Evolutionary conservation across 2,329 filamentous ascomycete species (phyloP).

Genomic region (Hymenotorrendiella dingleyae): DNA sequence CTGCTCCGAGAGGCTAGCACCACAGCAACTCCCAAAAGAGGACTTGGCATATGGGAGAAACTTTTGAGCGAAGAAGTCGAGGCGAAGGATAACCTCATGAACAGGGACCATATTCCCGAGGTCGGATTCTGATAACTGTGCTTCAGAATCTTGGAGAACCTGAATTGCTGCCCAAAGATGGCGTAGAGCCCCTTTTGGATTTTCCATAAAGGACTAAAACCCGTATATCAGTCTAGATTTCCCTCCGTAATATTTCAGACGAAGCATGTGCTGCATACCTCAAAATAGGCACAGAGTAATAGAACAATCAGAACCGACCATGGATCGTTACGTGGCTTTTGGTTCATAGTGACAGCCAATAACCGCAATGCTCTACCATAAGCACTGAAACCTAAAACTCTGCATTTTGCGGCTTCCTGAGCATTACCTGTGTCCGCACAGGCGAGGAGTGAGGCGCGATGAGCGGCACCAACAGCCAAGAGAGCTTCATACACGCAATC

Average conservation of each 20-base stretch:
- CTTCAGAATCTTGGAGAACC: conserved; percentile 11
- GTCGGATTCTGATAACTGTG: conserved; percentile 7
- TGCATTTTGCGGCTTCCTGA: conserved; percentile 11
- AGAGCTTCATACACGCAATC: conserved; percentile 21
- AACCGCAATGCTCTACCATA: conserved; percentile 15
- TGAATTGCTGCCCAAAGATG: conserved; percentile 19
- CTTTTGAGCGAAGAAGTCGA: conserved; percentile 19
- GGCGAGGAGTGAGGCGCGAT: conserved; percentile 15
- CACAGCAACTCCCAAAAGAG: conserved; percentile 10
- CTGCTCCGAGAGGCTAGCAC: conserved; percentile 6
- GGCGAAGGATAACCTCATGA: conserved; percentile 14
- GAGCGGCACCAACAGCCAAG: conserved; percentile 17
- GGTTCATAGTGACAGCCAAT: conserved; percentile 8
- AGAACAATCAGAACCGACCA: conserved; percentile 13
- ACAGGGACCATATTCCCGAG: conserved; percentile 10
- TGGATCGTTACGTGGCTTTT: conserved; percentile 1
- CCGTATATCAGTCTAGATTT: conserved; percentile 1
- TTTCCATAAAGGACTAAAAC: conserved; percentile 15
- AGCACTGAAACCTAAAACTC: conserved; percentile 11
- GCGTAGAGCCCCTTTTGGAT: conserved; percentile 15
- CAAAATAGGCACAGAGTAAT: conserved; percentile 17
- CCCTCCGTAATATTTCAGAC: background rate
- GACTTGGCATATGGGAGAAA: conserved; percentile 15
- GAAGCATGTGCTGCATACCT: too few species aligned
- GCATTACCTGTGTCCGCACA: conserved; percentile 7